A percentile compares a stretch with the other conserved stretches of the same genome.
Conservation (phyloP, 2,329 filamentous ascomycete genomes). For the Pyrenochaeta sp. region DNA sequence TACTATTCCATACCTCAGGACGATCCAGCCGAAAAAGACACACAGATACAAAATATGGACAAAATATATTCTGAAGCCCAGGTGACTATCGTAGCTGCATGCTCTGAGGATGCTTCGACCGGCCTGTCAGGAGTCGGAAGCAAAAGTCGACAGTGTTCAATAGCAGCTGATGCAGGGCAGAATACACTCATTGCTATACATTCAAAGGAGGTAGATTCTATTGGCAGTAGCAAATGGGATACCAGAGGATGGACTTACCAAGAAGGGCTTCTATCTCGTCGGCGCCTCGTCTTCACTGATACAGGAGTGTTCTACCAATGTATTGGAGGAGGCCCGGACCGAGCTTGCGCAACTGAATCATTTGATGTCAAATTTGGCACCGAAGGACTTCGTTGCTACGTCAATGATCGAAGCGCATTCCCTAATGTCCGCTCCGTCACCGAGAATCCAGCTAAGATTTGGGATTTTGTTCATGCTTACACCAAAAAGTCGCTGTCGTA, state of each 20-base stretch:
- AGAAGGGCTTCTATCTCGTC: background rate
- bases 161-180: background rate
- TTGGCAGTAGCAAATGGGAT: background rate
- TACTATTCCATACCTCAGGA: constrained; percentile 1
- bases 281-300: background rate
- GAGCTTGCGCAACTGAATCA: background rate
- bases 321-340: background rate
- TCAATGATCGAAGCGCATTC: background rate
- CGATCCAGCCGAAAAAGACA: background rate
- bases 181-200: background rate
- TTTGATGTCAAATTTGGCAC: background rate
- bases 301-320: background rate
- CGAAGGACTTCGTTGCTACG: background rate
- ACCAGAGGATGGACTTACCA: constrained; percentile 4
- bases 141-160: background rate
- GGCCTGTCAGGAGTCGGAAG: background rate
- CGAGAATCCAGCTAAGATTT: background rate
- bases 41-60: constrained; percentile 2
- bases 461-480: background rate
- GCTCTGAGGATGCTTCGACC: background rate
- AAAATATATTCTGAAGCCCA: constrained; percentile 1
- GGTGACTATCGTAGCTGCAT: constrained; percentile 1
- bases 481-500: background rate
- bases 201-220: background rate
- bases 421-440: background rate